Percentiles rank a stretch among this genome's conserved stretches.
Evolutionary conservation across 495 filamentous ascomycete genomes (phyloP).

Genomic region (Podospora pseudopauciseta): DNA sequence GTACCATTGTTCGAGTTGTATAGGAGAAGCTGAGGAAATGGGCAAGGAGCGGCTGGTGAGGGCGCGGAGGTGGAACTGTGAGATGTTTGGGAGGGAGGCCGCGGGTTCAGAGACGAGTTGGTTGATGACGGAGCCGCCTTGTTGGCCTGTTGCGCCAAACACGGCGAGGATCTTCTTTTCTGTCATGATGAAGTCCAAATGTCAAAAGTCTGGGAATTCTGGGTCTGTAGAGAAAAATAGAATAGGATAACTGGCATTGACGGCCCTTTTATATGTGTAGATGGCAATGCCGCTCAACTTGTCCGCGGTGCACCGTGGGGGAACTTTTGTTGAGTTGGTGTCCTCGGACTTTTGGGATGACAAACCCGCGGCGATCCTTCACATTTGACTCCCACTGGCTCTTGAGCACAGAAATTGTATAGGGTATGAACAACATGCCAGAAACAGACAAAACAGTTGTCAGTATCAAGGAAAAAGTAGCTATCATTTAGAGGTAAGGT

Average conservation of each 20-base stretch:
- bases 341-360: not conserved
- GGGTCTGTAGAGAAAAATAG: too few species aligned
- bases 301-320: not conserved
- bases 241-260: too few species aligned
- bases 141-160: constrained; percentile 61
- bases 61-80: constrained; percentile 51
- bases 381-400: too few species aligned
- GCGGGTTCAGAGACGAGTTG: constrained; percentile 47
- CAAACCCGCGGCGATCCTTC: not conserved
- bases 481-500: not conserved
- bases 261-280: too few species aligned
- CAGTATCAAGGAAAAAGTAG: not conserved
- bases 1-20: not conserved
- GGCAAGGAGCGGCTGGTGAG: constrained; percentile 48
- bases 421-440: not conserved
- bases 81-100: constrained; percentile 45
- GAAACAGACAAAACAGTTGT: not conserved
- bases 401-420: not conserved
- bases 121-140: constrained; percentile 57
- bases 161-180: constrained; percentile 43
- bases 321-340: not conserved
- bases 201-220: too few species aligned
- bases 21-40: constrained; percentile 21
- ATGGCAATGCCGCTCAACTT: not conserved
- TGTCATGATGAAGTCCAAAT: not conserved